Evolutionary conservation across 345 rosid species (phyloP), one percentile per base, ranked within the genome.

Genomic region (Corymbia maculata): DNA sequence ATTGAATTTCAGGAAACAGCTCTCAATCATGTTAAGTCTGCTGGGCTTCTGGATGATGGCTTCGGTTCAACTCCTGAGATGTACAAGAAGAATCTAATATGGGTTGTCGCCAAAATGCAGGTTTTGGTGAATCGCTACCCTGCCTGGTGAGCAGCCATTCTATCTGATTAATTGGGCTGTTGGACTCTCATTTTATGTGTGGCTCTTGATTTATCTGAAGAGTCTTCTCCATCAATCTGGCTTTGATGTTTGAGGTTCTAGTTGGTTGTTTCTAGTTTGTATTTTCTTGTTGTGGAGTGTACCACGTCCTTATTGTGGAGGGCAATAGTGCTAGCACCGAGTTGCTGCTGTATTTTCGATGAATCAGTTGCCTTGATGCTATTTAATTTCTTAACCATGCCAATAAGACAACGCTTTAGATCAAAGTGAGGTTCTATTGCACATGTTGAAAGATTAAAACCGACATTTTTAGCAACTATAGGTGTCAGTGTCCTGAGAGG

Each of bases 11-110:
- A 97, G 99, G 99, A 98, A 93, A 97, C 99, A 5, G 98, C 99
- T 1, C 96, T 98, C 84, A 98, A 98, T 91, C 99, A 97, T 94
- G 95, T 93, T 42, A 97, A 93, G 91, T 90, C 89, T 42, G 98
- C 95, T 59, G 99, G 99, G 68, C 93, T 98, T 89, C 99, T 97
- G 66, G 96, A 94, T 86, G 98, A 95, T 91, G 99, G 99, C 64
- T 98, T 98, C 92, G 99, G 99, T 90, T 90, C 99, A 70, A 98
- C 99, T 28, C 98, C 99, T 42, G 99, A 95, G 93, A 98, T 98
- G 99, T 90, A 90, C 90, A 97, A 95, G 93, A 94, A 92, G 94
- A 93, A 98, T 86, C 93, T 98, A 88, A 97, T 97, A 91, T 98
- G 99, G 99, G 99, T 98, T 50, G 99, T 98, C 30, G 87, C 98